Percentiles rank a stretch among this genome's conserved stretches.
phyloP scores from a whole-genome alignment of 129 eudicot species.

The Deinandra increscens region DNA sequence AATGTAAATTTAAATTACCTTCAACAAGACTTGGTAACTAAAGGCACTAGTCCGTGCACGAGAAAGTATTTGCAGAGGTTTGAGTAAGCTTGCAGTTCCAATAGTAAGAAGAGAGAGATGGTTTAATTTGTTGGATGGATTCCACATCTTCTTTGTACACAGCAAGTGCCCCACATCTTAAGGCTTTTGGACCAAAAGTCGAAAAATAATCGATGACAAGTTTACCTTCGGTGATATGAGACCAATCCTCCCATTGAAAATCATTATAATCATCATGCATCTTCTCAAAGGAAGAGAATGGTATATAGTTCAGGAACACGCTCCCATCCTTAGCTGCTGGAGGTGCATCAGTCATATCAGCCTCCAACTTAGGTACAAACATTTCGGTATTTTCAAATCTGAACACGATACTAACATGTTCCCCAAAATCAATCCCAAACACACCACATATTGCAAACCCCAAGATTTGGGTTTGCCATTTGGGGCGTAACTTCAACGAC shows the following conservation, averaged over 20 bases:
- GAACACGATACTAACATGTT: no score
- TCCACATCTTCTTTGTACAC: no score
- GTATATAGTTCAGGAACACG: conserved; percentile 17
- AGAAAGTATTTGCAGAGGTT: background rate
- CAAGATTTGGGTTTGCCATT: background rate
- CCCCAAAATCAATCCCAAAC: background rate
- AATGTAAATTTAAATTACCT: no score
- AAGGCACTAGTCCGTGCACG: no score
- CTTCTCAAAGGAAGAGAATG: background rate
- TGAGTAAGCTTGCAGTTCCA: background rate
- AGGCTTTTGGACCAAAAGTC: background rate
- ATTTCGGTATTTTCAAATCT: background rate
- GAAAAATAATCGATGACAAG: background rate
- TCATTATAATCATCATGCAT: background rate
- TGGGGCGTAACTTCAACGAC: background rate
- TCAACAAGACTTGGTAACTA: no score
- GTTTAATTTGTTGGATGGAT: no score
- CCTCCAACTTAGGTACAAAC: background rate
- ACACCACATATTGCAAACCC: conserved; percentile 5
- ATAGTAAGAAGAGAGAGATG: background rate
- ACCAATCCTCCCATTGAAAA: background rate
- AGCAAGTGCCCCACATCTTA: background rate
- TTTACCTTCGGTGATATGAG: conserved; percentile 1
- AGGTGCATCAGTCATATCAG: background rate
- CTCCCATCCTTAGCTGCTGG: background rate